Percentiles rank a stretch among this genome's conserved stretches.
Conservation (phyloP, 331 rosid genomes). For the Malus hybrid region DNA sequence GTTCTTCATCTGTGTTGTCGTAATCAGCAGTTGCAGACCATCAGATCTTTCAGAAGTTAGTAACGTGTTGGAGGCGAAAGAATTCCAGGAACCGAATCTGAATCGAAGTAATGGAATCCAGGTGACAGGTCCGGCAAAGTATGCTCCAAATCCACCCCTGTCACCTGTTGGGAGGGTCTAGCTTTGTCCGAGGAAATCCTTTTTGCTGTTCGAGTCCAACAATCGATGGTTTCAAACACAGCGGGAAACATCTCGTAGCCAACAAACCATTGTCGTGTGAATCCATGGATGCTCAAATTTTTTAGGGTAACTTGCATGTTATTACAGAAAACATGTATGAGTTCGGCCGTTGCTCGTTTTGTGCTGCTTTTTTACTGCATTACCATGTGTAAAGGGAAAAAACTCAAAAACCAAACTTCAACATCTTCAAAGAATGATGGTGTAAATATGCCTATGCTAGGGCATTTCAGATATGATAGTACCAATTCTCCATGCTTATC, state of each 20-base stretch:
- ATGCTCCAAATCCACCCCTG: constrained; percentile 68
- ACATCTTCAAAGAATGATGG: background rate
- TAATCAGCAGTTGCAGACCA: constrained; percentile 46
- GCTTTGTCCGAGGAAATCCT: constrained; percentile 4
- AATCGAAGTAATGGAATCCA: constrained; percentile 20
- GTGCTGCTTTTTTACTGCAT: constrained; percentile 1
- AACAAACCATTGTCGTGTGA: background rate
- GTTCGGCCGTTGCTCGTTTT: constrained; percentile 1
- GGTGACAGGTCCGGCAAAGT: constrained; percentile 34
- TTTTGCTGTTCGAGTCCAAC: constrained; percentile 12
- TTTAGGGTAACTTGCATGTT: background rate
- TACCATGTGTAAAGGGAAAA: constrained; percentile 4
- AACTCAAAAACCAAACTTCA: background rate
- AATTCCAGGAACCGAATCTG: constrained; percentile 15
- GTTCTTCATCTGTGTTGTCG: constrained; percentile 59
- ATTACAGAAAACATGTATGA: background rate
- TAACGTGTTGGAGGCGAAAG: constrained; percentile 12
- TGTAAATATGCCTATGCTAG: background rate
- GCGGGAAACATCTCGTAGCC: background rate
- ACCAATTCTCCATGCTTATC: background rate
- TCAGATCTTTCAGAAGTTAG: constrained; percentile 11
- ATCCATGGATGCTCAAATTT: background rate
- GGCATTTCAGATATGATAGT: background rate
- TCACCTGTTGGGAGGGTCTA: constrained; percentile 90
- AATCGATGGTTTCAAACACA: constrained; percentile 13